These are phyloP conservation scores for Babesia bovis DNA, from an alignment of 169 alveolate species.

Conservation along the genomic window DNA sequence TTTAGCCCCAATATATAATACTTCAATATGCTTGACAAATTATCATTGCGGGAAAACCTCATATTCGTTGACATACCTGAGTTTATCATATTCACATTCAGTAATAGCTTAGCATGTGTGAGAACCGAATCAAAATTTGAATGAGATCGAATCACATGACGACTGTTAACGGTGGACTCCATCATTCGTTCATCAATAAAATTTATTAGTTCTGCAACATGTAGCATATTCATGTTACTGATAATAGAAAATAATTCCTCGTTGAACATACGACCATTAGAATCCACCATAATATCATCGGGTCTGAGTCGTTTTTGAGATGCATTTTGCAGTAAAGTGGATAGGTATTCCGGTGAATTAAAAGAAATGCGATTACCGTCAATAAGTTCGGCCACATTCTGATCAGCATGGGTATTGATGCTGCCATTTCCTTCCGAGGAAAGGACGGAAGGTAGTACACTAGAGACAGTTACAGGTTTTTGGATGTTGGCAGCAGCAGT, in stretches of 20 bases:
- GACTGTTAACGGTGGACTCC: conserved; percentile 43
- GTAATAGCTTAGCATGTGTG: conserved; percentile 52
- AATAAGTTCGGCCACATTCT: not conserved
- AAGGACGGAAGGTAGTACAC: not conserved
- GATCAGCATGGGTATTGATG: not conserved
- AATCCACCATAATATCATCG: conserved; percentile 24
- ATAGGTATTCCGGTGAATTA: not conserved
- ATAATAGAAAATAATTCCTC: conserved; percentile 26
- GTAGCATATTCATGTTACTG: conserved; percentile 54
- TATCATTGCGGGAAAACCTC: no score
- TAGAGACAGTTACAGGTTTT: not conserved
- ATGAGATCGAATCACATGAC: conserved; percentile 34
- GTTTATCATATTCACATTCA: conserved; percentile 26
- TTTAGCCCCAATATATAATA: no score
- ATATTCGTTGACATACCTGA: not conserved
- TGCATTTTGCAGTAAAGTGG: not conserved
- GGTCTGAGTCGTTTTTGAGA: conserved; percentile 8
- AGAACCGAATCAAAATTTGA: conserved; percentile 27
- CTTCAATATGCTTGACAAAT: no score
- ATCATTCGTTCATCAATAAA: conserved; percentile 28
- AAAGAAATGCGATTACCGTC: not conserved
- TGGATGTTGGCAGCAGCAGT: conserved; percentile 24
- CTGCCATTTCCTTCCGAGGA: not conserved
- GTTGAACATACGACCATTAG: conserved; percentile 27
- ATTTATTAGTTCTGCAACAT: conserved; percentile 37